Base-by-base conservation (phyloP, 106 monocot species). In the Dendrobium huoshanense region DNA sequence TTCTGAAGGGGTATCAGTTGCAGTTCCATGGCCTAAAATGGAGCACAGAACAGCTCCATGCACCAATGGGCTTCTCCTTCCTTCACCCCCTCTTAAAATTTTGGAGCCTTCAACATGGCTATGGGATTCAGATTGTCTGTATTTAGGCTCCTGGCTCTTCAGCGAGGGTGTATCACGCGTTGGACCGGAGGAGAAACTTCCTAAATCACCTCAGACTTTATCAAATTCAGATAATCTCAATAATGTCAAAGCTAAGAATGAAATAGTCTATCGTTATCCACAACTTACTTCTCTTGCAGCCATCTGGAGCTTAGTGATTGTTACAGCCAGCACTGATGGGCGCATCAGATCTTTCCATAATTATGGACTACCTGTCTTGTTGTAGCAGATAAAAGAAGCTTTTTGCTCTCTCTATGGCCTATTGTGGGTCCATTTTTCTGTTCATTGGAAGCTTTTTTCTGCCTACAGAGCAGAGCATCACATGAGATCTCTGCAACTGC, bases 181-280 rank as follows among this genome's bases (percentile, higher is more conserved):
- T 31, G 94, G 94, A 92, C 94, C 93, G 5, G 94, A 96, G 85
- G 96, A 94, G 84, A 90, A 88, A 41, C 84, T 93, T 75, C 29
- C 78, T 70, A n/a, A n/a, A 10, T 56, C 80, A 16, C 15, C 70
- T 47, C 13, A 75, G 17, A 27, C 73, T 45, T n/a, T 83, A 9
- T 8, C 64, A 24, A 18, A n/a, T 41, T 72, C 65, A 3, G 73
- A 80, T 55, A 61, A 49, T 56, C 68, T 27, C 27, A 40, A 75
- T 19, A 42, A 33, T 0, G 29, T 33, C 80, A 75, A 18, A 31
- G 17, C 22, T 33, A 44, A 72, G 48, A 11, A 78, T 49, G 77
- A 76, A 59, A 31, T 43, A 37, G 72, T 64, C 41, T 75, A n/a
- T 41, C 73, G 44, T 7, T 49, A 67, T 70, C 79, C 31, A 1